Base-by-base conservation (phyloP, 2,329 filamentous ascomycete species). In the Monosporascus sp. region DNA sequence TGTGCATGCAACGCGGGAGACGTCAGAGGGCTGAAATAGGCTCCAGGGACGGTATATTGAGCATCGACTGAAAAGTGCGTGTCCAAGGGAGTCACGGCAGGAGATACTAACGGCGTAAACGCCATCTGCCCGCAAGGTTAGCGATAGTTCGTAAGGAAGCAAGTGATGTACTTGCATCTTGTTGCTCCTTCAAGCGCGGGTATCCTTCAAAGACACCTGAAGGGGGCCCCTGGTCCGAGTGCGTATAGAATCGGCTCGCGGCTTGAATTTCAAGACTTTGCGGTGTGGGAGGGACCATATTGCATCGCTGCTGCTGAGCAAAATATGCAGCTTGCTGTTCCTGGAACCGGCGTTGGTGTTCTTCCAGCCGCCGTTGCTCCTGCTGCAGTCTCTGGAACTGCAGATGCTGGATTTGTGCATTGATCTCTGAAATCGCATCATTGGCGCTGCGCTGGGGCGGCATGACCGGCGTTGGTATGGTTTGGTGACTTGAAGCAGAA, bases 21-120 rank as follows among this genome's bases (percentile, higher is more conserved):
- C 5, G 88, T 91, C 48, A 94, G 76, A 9, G 89, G 89, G 65
- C 89, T 94, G 67, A 94, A 92, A 71, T 91, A 93, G 37, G 87
- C 81, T 37, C 81, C 82, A 0, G 87, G 84, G 3, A 89, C 77
- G 6, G 81, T 79, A 61, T 83, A 89, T 47, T 75, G 73, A 35
- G 70, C 71, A 24, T 84, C 80, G 55, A 82, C 73, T 46, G 79
- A 76, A 65, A 89, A 90, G 58, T 86, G 83, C 43, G 82, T 77
- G 63, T 92, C 89, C 49, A 91, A 77, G 22, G 89, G 89, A 2
- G 89, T 92, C 44, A 93, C 88, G 5, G 88, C 89, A n/a, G 89
- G 89, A 18, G 89, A 92, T 11, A 89, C 88, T 31, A 93, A 78
- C 1, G 89, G 89, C 2, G 89, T 93, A 65, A 92, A 92, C 9